phyloP scores from a whole-genome alignment of 768 basidiomycete genomes.

The Termitomyces sp. region DNA sequence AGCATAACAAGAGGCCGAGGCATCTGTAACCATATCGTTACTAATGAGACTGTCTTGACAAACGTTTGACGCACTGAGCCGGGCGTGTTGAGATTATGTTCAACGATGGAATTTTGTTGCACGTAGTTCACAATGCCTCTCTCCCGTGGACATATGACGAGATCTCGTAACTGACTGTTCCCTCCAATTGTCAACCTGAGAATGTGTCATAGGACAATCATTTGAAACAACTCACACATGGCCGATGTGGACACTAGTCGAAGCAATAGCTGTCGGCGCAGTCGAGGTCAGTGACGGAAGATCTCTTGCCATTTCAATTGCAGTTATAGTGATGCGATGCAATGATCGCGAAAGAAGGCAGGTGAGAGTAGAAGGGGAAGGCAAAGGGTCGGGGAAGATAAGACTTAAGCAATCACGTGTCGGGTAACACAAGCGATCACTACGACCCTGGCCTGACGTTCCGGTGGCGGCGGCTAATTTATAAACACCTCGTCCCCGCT shows the following conservation, averaged over 20 bases:
- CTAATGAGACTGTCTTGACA: slow-evolving; percentile 9
- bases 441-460: background rate
- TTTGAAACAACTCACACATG: slow-evolving; percentile 47
- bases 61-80: slow-evolving; percentile 33
- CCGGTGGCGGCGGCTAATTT: background rate
- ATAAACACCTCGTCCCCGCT: too few species aligned
- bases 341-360: slow-evolving; percentile 1
- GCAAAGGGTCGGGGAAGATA: background rate
- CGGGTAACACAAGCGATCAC: background rate
- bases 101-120: slow-evolving; percentile 45
- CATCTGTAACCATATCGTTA: slow-evolving; percentile 21
- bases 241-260: slow-evolving; percentile 46
- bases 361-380: background rate
- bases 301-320: slow-evolving; percentile 42
- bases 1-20: slow-evolving; percentile 48
- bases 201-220: background rate
- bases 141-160: slow-evolving; percentile 68
- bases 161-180: slow-evolving; percentile 71
- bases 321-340: slow-evolving; percentile 7
- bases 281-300: slow-evolving; percentile 38
- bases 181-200: background rate
- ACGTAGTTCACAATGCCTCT: slow-evolving; percentile 63
- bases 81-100: slow-evolving; percentile 50
- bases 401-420: background rate
- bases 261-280: slow-evolving; percentile 34